These are phyloP conservation scores for Arthrinium puccinioides DNA, from an alignment of 2,329 filamentous ascomycete genomes.

Conservation along the genomic window DNA sequence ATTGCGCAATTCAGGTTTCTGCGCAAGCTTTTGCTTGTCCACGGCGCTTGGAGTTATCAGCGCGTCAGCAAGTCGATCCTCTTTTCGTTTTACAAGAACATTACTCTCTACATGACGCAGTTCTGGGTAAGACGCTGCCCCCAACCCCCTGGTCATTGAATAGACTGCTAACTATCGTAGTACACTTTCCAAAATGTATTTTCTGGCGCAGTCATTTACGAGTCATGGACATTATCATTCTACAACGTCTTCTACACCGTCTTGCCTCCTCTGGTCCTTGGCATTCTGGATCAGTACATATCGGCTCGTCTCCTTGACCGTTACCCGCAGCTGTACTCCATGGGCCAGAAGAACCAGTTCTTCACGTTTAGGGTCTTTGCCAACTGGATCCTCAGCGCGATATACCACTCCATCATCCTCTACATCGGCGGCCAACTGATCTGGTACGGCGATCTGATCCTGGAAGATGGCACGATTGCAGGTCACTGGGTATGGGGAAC, in stretches of 20 bases:
- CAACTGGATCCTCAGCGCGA: constrained; percentile 88
- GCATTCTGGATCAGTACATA: constrained; percentile 96
- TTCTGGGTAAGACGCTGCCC: constrained; percentile 71
- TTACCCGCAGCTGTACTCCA: constrained; percentile 90
- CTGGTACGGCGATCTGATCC: constrained; percentile 72
- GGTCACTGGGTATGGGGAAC: constrained; percentile 99
- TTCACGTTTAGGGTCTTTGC: constrained; percentile 91
- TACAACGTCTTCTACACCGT: constrained; percentile 99
- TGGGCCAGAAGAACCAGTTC: constrained; percentile 88
- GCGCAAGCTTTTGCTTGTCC: constrained; percentile 87
- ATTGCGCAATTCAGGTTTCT: constrained; percentile 95
- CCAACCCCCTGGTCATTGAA: neutral
- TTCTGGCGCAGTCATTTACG: constrained; percentile 95
- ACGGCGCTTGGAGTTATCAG: constrained; percentile 96
- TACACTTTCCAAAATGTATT: constrained; percentile 98
- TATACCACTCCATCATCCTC: constrained; percentile 92
- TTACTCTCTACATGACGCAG: constrained; percentile 96
- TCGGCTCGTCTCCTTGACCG: constrained; percentile 88
- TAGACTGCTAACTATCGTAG: constrained; percentile 32
- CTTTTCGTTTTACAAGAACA: constrained; percentile 99
- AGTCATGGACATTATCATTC: constrained; percentile 98
- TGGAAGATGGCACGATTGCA: constrained; percentile 70
- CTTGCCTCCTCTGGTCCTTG: constrained; percentile 84
- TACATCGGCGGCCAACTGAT: constrained; percentile 80
- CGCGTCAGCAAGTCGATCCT: constrained; percentile 94